Base-by-base conservation (phyloP, 2,329 filamentous ascomycete species). In the Colletotrichum sp. region DNA sequence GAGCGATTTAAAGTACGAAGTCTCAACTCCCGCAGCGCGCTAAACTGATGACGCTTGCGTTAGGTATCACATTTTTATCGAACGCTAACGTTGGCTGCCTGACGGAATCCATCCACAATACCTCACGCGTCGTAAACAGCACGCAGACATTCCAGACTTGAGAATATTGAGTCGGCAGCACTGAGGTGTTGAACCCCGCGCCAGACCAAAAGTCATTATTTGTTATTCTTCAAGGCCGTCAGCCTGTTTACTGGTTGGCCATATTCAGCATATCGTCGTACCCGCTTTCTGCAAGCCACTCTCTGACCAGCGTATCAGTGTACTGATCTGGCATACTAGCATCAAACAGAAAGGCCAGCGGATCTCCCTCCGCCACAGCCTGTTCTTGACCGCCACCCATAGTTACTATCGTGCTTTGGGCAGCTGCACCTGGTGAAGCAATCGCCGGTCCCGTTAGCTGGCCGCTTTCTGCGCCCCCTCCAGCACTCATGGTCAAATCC, bases 251-350 rank as follows among this genome's bases (percentile, higher is more conserved):
- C 33, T 58, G 29, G 15, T 24, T 58, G 12, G 12, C 29, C 51
- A 67, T 67, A 12, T 58, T 58, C 34, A 67, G 38, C 15, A 58
- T 16, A 24, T 67, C 64, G 18, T 58, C 64, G 18, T 70, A 70
- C 2, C 70, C 70, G 18, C 61, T 73, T 21, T 73, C 51, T 7
- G 34, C 27, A 58, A 62, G 36, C 71, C 67, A 73, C 29, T 73
- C 66, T 24, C 57, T 70, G 18, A 66, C 54, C 3, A 70, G 38
- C 6, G 18, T 55, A n/a, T 73, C 67, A 0, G 70, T 70, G 54
- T 70, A 66, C 61, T 70, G 58, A 16, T 70, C 66, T 16, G 59
- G 59, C n/a, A 34, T 65, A 5, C 51, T 55, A 7, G 36, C 59
- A 15, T 73, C 66, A 6, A 73, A 73, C 6, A 65, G 9, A 36